Conservation (phyloP, 129 eudicot genomes). For the Calendula officinalis region DNA sequence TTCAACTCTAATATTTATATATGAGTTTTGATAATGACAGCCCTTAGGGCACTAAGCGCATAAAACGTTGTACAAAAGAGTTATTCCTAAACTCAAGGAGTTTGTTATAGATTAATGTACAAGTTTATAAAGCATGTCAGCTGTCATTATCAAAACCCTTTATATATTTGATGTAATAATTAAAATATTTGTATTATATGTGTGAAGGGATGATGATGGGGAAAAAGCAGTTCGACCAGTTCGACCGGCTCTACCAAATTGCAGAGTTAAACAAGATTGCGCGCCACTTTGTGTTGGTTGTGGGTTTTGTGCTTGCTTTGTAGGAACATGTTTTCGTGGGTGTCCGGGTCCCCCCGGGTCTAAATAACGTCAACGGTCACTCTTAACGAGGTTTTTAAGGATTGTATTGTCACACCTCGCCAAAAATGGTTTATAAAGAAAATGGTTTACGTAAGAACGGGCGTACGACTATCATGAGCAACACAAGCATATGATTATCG, state of each 20-base stretch:
- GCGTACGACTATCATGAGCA: no score
- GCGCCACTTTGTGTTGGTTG: conserved; percentile 2
- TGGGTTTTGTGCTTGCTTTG: conserved; percentile 9
- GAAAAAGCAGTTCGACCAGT: not conserved
- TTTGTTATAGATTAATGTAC: no score
- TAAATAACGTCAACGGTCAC: not conserved
- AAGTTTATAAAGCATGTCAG: no score
- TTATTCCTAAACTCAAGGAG: no score
- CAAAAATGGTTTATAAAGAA: no score
- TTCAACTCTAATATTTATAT: not conserved
- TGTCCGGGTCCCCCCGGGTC: conserved; percentile 14
- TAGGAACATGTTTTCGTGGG: conserved; percentile 15
- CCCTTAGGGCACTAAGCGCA: no score
- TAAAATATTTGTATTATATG: not conserved
- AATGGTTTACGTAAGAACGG: no score
- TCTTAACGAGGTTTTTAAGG: not conserved
- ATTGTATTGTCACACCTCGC: no score
- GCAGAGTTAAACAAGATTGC: not conserved
- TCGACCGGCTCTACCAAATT: conserved; percentile 14
- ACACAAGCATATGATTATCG: no score
- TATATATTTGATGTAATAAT: not conserved
- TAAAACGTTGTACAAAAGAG: no score
- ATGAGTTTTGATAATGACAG: no score
- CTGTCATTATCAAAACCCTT: no score
- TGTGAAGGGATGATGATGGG: not conserved